These are phyloP conservation scores for Medicago arabica DNA, from an alignment of 306 rosid genomes.

Conservation along the genomic window DNA sequence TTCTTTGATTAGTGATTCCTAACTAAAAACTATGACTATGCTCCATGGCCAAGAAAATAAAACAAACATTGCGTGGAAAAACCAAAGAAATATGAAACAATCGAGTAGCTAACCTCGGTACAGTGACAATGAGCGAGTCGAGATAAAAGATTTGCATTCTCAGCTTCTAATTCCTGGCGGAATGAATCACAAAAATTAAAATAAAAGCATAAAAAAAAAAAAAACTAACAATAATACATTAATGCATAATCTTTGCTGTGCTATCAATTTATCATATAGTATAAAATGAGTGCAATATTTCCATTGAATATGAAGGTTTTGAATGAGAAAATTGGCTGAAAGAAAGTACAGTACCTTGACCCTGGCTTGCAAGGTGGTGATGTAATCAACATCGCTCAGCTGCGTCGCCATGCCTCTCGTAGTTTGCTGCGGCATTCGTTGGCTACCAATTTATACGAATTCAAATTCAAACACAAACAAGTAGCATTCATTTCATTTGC, in stretches of 20 bases:
- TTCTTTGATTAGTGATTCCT: background rate
- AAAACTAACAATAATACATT: background rate
- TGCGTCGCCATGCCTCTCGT: slow-evolving; percentile 52
- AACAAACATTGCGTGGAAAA: slow-evolving; percentile 3
- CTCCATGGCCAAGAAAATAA: slow-evolving; percentile 20
- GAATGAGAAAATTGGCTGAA: slow-evolving; percentile 4
- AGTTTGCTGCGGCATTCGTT: slow-evolving; percentile 9
- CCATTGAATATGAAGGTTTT: background rate
- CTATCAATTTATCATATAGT: background rate
- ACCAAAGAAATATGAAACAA: slow-evolving; percentile 12
- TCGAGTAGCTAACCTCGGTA: slow-evolving; percentile 55
- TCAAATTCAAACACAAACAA: too few species aligned
- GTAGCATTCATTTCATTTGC: too few species aligned
- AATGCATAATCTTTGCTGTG: background rate
- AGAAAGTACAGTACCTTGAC: slow-evolving; percentile 56
- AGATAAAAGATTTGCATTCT: slow-evolving; percentile 65
- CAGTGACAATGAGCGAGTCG: slow-evolving; percentile 58
- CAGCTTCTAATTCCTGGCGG: slow-evolving; percentile 69
- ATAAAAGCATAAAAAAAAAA: background rate
- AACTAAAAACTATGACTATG: background rate
- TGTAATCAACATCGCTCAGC: slow-evolving; percentile 42
- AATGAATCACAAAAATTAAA: slow-evolving; percentile 18
- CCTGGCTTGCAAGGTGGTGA: slow-evolving; percentile 55
- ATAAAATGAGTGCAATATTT: background rate
- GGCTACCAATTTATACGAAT: background rate